These are phyloP conservation scores for Backusella circina DNA, from an alignment of 192 early-diverging fungal genomes.

Conservation along the genomic window DNA sequence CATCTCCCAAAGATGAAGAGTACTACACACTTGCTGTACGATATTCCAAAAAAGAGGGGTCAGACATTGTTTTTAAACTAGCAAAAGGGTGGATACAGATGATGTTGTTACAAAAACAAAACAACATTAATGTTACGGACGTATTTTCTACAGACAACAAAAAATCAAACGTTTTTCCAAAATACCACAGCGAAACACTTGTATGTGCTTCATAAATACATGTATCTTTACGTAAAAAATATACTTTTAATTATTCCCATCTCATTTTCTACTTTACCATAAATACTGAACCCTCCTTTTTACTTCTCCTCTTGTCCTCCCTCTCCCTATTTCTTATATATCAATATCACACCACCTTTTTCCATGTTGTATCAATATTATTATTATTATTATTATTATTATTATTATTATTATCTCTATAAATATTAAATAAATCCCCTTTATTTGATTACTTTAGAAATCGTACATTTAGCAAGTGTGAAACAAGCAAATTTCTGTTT, in stretches of 20 bases:
- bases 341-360: neutral
- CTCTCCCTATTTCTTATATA: neutral
- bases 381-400: neutral
- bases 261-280: neutral
- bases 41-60: conserved; percentile 18
- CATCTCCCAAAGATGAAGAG: neutral
- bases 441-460: neutral
- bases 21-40: conserved; percentile 4
- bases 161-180: neutral
- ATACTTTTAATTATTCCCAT: neutral
- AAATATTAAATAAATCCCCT: neutral
- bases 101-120: neutral
- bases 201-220: neutral
- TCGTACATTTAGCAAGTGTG: neutral
- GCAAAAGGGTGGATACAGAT: conserved; percentile 17
- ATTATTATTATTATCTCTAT: neutral
- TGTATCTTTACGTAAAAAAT: neutral
- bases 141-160: neutral
- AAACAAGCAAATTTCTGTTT: neutral
- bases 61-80: conserved; percentile 19
- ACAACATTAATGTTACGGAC: neutral
- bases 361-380: neutral
- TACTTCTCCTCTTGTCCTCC: neutral
- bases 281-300: neutral
- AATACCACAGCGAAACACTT: neutral